Conservation (phyloP, 345 rosid genomes). For the Eucalyptus marginata region DNA sequence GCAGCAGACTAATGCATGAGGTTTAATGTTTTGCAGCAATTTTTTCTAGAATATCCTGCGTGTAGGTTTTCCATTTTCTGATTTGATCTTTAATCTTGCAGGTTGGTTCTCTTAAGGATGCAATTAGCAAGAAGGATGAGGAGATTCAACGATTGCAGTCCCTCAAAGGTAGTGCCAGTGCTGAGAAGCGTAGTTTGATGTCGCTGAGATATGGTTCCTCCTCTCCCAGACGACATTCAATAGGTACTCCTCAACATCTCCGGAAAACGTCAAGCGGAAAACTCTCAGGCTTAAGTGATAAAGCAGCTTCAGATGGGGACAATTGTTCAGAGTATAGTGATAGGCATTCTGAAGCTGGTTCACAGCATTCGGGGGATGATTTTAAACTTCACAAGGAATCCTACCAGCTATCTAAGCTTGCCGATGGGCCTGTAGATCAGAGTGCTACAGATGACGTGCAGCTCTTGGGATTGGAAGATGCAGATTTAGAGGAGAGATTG, state of each 20-base stretch:
- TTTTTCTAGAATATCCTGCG: not conserved
- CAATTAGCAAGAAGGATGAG: slow-evolving; percentile 60
- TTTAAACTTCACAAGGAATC: slow-evolving; percentile 13
- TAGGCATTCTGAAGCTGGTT: slow-evolving; percentile 62
- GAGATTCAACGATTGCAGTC: slow-evolving; percentile 60
- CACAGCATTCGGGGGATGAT: slow-evolving; percentile 44
- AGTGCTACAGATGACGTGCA: slow-evolving; percentile 47
- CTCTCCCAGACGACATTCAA: slow-evolving; percentile 61
- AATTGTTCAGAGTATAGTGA: slow-evolving; percentile 50
- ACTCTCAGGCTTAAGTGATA: slow-evolving; percentile 22
- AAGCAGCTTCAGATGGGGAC: slow-evolving; percentile 48
- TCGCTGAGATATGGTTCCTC: slow-evolving; percentile 38
- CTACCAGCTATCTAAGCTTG: slow-evolving; percentile 23
- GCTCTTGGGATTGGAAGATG: slow-evolving; percentile 67
- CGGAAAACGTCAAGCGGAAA: slow-evolving; percentile 20
- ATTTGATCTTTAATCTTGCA: slow-evolving; percentile 4
- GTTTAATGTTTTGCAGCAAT: not conserved
- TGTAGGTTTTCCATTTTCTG: not conserved
- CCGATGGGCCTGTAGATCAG: slow-evolving; percentile 11
- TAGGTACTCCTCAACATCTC: slow-evolving; percentile 27
- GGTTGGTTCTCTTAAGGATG: slow-evolving; percentile 73
- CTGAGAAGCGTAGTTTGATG: slow-evolving; percentile 27
- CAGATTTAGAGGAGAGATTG: slow-evolving; percentile 69
- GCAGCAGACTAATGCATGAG: not conserved
- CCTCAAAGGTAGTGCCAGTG: slow-evolving; percentile 27